Evolutionary conservation across 2,329 filamentous ascomycete genomes (phyloP).

Genomic region (Talaromyces sp.): DNA sequence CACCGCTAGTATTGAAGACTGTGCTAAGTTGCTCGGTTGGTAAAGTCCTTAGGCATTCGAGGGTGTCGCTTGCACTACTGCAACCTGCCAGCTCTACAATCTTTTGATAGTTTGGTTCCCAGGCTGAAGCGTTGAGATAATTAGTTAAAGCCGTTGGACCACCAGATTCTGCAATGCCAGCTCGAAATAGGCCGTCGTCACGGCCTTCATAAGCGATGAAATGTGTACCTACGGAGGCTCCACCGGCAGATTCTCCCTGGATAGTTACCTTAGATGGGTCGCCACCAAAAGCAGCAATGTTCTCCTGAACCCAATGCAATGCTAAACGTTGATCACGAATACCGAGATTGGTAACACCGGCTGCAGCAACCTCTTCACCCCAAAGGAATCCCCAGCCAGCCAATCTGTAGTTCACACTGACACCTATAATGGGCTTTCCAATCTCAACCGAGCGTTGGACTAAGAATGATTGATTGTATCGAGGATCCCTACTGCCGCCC

Average conservation of each 20-base stretch:
- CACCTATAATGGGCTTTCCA: slow-evolving; percentile 44
- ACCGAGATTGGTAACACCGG: slow-evolving; percentile 43
- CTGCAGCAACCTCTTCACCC: slow-evolving; percentile 11
- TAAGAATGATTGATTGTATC: slow-evolving; percentile 33
- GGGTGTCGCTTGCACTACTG: slow-evolving; percentile 38
- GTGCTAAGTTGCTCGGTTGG: slow-evolving; percentile 65
- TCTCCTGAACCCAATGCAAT: slow-evolving; percentile 55
- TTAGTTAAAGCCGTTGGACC: slow-evolving; percentile 62
- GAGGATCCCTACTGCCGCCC: slow-evolving; percentile 40
- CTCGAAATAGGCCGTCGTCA: slow-evolving; percentile 72
- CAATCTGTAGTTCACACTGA: slow-evolving; percentile 47
- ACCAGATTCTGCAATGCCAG: slow-evolving; percentile 73
- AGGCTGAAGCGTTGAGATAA: slow-evolving; percentile 60
- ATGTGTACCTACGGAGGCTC: slow-evolving; percentile 60
- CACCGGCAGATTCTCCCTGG: slow-evolving; percentile 53
- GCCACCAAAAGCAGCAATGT: slow-evolving; percentile 56
- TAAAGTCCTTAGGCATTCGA: slow-evolving; percentile 57
- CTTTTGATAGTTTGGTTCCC: slow-evolving; percentile 41
- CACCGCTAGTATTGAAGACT: slow-evolving; percentile 7
- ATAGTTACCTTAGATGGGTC: slow-evolving; percentile 51
- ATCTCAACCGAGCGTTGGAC: slow-evolving; percentile 39
- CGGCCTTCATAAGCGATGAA: slow-evolving; percentile 71
- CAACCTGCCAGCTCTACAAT: slow-evolving; percentile 41
- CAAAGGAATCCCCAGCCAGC: slow-evolving; percentile 38
- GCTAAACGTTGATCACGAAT: slow-evolving; percentile 55